Base-by-base conservation (phyloP, 2,329 filamentous ascomycete genomes). In the Shiraia sp. region DNA sequence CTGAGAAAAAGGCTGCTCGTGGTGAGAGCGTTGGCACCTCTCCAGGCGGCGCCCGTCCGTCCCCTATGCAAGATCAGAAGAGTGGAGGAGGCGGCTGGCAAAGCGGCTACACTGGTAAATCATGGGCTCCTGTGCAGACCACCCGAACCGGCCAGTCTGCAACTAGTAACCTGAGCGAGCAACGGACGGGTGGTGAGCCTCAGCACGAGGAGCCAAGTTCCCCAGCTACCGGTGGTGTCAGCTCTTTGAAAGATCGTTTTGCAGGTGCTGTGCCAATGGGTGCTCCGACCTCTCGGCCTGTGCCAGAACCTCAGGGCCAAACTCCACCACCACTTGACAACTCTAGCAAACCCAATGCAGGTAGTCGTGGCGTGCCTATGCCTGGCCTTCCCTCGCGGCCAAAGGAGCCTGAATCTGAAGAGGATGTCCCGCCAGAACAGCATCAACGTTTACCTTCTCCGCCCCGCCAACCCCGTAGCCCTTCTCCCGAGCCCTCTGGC, bases 1-100 rank as follows among this genome's bases (percentile, higher is more conserved):
- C 92, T 0, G 93, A 99, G 76, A 95, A 91, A 76, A 97, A 97
- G 76, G 92, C 88, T 26, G 85, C 84, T 47, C 84, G 93, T 67
- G 79, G 85, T 43, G 83, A 80, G 15, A 54, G 66, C 36, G 73
- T 79, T 35, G 72, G 75, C 19, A 69, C 76, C 36, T 68, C 75
- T 30, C 63, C 46, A 17, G 36, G 29, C 15, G 50, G 45, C 28
- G 54, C 52, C 22, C 47, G 47, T 22, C 47, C 63, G 2, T 72
- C 37, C 10, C 51, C 59, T 10, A 44, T 68, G 6, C 55, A 63
- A 24, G 76, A 79, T 36, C 90, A 96, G 67, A 77, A 79, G 63
- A 95, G 87, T 61, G 90, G 87, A 47, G 78, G 77, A 24, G 74
- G 73, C 42, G 85, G 89, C 46, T 96, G 91, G 91, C 90, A 92